Evolutionary conservation across 1,284 basidiomycete genomes (phyloP).

Genomic region (Xerocomus minutiporus): DNA sequence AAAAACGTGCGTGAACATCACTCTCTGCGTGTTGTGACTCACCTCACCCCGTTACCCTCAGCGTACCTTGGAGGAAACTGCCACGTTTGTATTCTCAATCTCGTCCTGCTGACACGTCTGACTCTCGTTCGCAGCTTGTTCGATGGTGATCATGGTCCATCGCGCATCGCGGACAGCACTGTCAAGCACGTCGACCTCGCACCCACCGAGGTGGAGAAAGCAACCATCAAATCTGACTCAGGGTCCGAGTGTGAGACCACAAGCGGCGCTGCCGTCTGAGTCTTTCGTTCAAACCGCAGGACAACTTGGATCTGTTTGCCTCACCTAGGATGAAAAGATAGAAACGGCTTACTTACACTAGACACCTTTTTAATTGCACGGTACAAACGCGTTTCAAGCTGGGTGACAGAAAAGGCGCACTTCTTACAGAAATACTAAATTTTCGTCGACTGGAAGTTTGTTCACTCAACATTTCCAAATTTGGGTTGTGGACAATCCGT

Average conservation of each 20-base stretch:
- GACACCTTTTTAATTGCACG: neutral
- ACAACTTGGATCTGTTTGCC: neutral
- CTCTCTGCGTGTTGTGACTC: neutral
- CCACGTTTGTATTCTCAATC: slow-evolving; percentile 3
- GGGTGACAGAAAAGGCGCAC: neutral
- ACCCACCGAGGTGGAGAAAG: neutral
- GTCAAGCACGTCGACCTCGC: neutral
- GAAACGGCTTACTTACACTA: neutral
- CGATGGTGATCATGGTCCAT: neutral
- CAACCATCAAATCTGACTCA: neutral
- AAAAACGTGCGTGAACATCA: slow-evolving; percentile 38
- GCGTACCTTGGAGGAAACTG: slow-evolving; percentile 12
- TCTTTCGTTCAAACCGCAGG: neutral
- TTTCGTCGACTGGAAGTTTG: too few relatives aligned
- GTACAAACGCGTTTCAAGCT: neutral
- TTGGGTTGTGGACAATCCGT: too few relatives aligned
- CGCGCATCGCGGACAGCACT: neutral
- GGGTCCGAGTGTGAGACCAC: neutral
- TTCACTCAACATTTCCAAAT: too few relatives aligned
- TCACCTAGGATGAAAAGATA: neutral
- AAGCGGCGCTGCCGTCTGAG: neutral
- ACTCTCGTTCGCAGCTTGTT: neutral
- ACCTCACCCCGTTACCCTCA: neutral
- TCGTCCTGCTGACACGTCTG: neutral
- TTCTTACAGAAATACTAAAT: neutral